These are phyloP conservation scores for Lepidium campestre DNA, from an alignment of 441 rosid species.

Conservation along the genomic window DNA sequence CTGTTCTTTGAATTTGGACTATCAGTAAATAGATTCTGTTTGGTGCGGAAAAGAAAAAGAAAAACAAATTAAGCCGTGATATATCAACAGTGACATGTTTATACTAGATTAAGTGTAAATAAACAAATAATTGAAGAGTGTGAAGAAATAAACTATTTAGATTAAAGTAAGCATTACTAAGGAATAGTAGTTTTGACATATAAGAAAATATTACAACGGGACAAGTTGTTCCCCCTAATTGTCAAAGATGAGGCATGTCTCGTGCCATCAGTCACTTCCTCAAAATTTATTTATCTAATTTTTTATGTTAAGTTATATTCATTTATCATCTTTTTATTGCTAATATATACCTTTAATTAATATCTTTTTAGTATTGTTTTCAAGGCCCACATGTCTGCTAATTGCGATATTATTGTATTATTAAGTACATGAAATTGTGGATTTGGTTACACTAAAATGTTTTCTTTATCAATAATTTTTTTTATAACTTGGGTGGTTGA, in stretches of 20 bases:
- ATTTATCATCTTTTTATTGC: background rate
- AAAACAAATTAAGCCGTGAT: no score
- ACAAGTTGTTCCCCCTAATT: conserved; percentile 8
- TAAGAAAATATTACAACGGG: background rate
- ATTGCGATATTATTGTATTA: background rate
- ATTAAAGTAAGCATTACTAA: conserved; percentile 16
- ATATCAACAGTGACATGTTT: no score
- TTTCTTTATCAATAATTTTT: no score
- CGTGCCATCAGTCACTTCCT: conserved; percentile 17
- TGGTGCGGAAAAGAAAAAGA: no score
- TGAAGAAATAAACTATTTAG: background rate
- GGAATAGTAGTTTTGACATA: conserved; percentile 9
- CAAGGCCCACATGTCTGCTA: conserved; percentile 2
- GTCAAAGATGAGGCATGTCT: conserved; percentile 18
- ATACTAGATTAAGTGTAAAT: no score
- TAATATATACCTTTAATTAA: background rate
- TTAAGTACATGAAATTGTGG: no score
- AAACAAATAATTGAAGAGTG: background rate
- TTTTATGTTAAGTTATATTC: background rate
- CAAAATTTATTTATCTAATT: background rate
- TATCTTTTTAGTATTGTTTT: background rate
- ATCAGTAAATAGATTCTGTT: no score
- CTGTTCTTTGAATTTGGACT: no score
- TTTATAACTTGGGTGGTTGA: no score
- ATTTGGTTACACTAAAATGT: no score